Evolutionary conservation across 2,329 filamentous ascomycete genomes (phyloP).

Genomic region (Hysterium pulicare): DNA sequence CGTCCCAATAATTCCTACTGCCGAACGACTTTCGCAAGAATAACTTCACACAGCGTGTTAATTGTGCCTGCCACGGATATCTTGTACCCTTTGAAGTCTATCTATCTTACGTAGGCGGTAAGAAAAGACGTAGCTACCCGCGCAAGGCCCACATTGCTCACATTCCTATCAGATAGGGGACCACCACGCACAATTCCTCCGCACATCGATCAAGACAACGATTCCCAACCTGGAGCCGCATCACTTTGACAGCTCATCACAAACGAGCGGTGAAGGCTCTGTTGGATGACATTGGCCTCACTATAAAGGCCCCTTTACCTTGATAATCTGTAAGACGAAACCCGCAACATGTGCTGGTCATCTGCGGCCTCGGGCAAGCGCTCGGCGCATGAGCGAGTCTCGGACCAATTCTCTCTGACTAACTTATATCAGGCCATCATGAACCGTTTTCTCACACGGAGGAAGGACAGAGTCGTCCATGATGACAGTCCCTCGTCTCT

Average conservation of each 20-base stretch:
- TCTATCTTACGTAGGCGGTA: neutral
- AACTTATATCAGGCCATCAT: conserved; percentile 46
- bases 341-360: conserved; percentile 8
- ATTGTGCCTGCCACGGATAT: neutral
- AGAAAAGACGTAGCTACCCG: neutral
- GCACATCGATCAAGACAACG: conserved; percentile 9
- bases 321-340: conserved; percentile 14
- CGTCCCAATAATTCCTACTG: neutral
- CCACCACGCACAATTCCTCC: conserved; percentile 9
- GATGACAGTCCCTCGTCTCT: conserved; percentile 20
- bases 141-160: neutral
- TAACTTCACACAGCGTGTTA: neutral
- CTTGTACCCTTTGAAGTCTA: neutral
- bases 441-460: conserved; percentile 76
- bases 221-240: conserved; percentile 7
- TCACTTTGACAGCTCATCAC: neutral
- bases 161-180: neutral
- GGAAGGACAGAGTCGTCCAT: conserved; percentile 61
- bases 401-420: conserved; percentile 9
- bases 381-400: conserved; percentile 8
- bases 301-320: conserved; percentile 4
- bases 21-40: neutral
- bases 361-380: conserved; percentile 7
- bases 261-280: conserved; percentile 11
- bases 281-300: conserved; percentile 8